phyloP scores from a whole-genome alignment of 2,329 filamentous ascomycete genomes.

The Biscogniauxia marginata region DNA sequence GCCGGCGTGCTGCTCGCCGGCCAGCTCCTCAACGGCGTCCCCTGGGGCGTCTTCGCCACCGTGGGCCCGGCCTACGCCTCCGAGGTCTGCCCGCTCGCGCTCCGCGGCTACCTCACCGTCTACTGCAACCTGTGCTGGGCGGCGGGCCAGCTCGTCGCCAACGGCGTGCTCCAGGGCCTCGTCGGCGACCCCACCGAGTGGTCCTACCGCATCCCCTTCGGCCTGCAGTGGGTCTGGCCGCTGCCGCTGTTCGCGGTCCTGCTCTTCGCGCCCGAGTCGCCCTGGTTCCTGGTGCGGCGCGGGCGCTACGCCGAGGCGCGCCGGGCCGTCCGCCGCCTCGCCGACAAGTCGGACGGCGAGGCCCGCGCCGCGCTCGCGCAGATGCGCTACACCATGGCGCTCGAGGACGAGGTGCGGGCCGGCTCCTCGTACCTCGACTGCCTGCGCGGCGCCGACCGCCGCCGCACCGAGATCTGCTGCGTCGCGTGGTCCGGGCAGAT shows the following conservation, averaged over 20 bases:
- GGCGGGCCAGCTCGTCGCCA: conserved; percentile 39
- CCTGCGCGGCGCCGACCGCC: conserved; percentile 37
- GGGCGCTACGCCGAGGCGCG: conserved; percentile 31
- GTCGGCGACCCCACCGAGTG: conserved; percentile 32
- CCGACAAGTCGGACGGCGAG: conserved; percentile 23
- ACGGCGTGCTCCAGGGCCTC: conserved; percentile 36
- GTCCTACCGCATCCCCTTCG: conserved; percentile 40
- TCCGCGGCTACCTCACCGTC: conserved; percentile 37
- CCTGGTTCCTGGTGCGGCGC: conserved; percentile 31
- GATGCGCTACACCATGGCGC: conserved; percentile 35
- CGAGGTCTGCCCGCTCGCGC: conserved; percentile 36
- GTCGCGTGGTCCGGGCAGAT: conserved; percentile 25
- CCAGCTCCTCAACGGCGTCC: conserved; percentile 37
- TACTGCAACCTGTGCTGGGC: conserved; percentile 42
- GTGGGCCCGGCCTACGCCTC: conserved; percentile 39
- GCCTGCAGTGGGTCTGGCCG: conserved; percentile 41
- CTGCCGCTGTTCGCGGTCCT: conserved; percentile 32
- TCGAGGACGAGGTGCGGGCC: conserved; percentile 22
- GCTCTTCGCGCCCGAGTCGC: conserved; percentile 29
- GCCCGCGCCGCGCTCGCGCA: conserved; percentile 35
- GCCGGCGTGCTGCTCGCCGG: conserved; percentile 32
- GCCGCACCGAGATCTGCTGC: conserved; percentile 32
- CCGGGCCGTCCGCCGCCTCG: conserved; percentile 24
- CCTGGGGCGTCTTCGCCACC: conserved; percentile 36
- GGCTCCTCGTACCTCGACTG: conserved; percentile 37